A percentile compares a stretch with the other conserved stretches of the same genome.
These are phyloP conservation scores for Aspergillus arachidicola DNA, from an alignment of 2,329 filamentous ascomycete genomes.

Conservation along the genomic window DNA sequence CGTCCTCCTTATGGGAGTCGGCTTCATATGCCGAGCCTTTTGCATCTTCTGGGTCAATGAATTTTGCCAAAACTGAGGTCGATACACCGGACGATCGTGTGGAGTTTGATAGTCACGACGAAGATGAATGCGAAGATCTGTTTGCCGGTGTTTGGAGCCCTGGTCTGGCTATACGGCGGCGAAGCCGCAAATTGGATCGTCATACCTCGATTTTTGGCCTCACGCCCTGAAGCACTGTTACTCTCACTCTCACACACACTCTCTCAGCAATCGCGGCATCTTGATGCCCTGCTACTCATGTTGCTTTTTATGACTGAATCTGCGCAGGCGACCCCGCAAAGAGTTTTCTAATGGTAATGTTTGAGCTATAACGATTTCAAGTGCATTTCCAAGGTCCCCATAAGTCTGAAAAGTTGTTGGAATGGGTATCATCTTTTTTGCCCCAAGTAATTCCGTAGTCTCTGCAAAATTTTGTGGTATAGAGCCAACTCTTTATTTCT, in stretches of 20 bases:
- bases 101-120: slow-evolving; percentile 66
- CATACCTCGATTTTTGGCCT: slow-evolving; percentile 29
- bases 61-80: slow-evolving; percentile 7
- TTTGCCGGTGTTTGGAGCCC: slow-evolving; percentile 65
- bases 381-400: background rate
- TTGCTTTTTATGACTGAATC: background rate
- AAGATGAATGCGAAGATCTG: slow-evolving; percentile 68
- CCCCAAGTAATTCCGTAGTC: background rate
- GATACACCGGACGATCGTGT: slow-evolving; percentile 37
- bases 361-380: background rate
- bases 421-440: background rate
- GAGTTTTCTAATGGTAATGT: background rate
- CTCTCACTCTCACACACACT: background rate
- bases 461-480: background rate
- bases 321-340: background rate
- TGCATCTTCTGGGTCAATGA: background rate
- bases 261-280: background rate
- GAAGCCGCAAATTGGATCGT: slow-evolving; percentile 43
- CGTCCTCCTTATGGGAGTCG: slow-evolving; percentile 56
- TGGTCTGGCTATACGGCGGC: slow-evolving; percentile 50
- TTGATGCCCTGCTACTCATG: background rate
- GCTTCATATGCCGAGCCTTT: slow-evolving; percentile 16
- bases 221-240: slow-evolving; percentile 13
- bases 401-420: background rate
- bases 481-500: background rate